Evolutionary conservation across 495 filamentous ascomycete genomes (phyloP).

Genomic region (Trichocladium uniseriatum): DNA sequence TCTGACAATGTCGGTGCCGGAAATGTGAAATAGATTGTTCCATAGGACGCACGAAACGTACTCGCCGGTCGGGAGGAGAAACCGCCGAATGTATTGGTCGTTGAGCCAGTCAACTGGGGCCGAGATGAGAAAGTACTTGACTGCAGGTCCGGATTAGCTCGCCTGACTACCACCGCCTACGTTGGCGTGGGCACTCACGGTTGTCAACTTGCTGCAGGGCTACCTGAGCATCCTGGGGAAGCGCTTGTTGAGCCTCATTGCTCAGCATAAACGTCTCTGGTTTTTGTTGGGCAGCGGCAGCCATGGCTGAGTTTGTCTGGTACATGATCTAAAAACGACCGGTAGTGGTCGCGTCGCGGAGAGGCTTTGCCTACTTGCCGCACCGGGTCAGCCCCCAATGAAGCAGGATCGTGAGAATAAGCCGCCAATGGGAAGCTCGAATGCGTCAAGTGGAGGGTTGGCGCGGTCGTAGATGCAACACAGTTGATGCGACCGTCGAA

Average conservation of each 20-base stretch:
- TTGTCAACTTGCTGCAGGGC: constrained; percentile 98
- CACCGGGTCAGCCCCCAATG: no score
- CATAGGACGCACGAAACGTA: constrained; percentile 98
- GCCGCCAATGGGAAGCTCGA: no score
- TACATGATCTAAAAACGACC: constrained; percentile 36
- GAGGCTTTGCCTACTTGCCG: constrained; percentile 13
- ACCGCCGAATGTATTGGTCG: constrained; percentile 93
- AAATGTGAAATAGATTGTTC: constrained; percentile 98
- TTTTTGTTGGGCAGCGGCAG: constrained; percentile 56
- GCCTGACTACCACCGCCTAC: no score
- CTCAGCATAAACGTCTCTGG: constrained; percentile 98
- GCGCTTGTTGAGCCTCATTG: constrained; percentile 86
- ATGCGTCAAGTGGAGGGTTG: not conserved
- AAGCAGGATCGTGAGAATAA: no score
- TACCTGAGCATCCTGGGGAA: constrained; percentile 94
- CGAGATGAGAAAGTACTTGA: constrained; percentile 99
- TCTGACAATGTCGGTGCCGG: constrained; percentile 96
- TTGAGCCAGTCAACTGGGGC: constrained; percentile 96
- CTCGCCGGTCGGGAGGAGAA: constrained; percentile 92
- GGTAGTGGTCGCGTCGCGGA: constrained; percentile 4
- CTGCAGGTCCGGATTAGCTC: constrained; percentile 37
- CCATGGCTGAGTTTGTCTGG: constrained; percentile 42
- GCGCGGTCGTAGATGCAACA: constrained; percentile 6
- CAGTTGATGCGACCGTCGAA: constrained; percentile 13
- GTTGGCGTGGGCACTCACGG: constrained; percentile 49